Conservation (phyloP, 768 basidiomycete species). For the Tricholomella constricta region DNA sequence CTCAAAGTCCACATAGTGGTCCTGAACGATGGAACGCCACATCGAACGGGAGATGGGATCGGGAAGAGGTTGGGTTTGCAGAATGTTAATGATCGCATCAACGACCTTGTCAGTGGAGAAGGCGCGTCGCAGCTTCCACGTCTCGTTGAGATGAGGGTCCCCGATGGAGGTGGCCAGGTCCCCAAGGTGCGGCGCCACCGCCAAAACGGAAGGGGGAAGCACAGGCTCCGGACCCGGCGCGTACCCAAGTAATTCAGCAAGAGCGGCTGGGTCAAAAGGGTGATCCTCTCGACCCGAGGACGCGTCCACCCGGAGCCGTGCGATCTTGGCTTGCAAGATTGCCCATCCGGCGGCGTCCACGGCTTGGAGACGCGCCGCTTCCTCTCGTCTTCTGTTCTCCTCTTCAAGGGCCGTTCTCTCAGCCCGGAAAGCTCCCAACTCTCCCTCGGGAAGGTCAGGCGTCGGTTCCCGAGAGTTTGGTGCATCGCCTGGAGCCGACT, state of each 20-base stretch:
- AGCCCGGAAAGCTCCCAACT: not conserved
- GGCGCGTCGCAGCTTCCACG: not conserved
- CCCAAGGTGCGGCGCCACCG: not conserved
- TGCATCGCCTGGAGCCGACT: no score
- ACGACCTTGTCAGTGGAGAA: not conserved
- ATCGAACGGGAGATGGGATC: conserved; percentile 1
- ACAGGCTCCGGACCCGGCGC: not conserved
- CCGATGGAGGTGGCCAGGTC: not conserved
- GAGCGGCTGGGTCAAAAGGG: not conserved
- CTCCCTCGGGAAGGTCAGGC: no score
- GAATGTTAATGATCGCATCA: not conserved
- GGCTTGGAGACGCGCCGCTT: not conserved
- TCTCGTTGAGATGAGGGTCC: not conserved
- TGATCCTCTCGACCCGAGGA: not conserved
- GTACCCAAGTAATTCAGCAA: not conserved
- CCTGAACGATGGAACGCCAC: conserved; percentile 11
- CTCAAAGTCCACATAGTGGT: conserved; percentile 19
- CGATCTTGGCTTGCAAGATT: not conserved
- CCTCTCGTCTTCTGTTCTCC: not conserved
- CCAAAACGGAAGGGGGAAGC: not conserved
- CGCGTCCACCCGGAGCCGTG: not conserved
- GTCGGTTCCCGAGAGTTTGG: no score
- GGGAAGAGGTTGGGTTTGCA: not conserved
- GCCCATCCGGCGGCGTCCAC: not conserved
- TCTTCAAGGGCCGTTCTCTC: not conserved